Evolutionary conservation across 352 stramenopile species (phyloP).

Genomic region (Pythium grandisporangium): DNA sequence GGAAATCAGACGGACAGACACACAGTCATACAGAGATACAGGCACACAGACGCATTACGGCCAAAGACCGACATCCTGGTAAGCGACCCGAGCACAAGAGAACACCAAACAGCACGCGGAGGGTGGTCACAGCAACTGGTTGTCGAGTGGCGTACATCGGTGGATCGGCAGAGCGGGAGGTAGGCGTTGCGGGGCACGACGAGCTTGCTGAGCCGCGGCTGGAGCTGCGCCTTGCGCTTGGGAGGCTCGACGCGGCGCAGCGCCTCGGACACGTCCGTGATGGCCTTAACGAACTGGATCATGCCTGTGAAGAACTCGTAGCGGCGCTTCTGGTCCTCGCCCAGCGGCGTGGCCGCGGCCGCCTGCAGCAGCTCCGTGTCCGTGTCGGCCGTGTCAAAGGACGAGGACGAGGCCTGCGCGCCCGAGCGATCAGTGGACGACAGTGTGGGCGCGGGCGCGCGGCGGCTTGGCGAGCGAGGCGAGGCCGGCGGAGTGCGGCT

Average conservation of each 20-base stretch:
- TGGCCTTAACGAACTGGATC: constrained; percentile 75
- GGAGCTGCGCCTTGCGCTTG: constrained; percentile 53
- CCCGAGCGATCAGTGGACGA: too few species aligned
- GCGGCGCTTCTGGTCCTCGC: constrained; percentile 27
- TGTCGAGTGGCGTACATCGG: constrained; percentile 42
- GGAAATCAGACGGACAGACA: too few species aligned
- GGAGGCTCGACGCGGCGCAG: constrained; percentile 51
- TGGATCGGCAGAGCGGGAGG: constrained; percentile 74
- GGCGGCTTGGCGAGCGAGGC: too few species aligned
- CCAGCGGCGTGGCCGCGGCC: constrained; percentile 12
- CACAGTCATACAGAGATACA: too few species aligned
- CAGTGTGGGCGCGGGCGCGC: too few species aligned
- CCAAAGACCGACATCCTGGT: too few species aligned
- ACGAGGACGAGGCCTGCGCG: constrained; percentile 13
- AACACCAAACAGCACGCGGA: too few species aligned
- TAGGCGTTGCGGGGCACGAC: constrained; percentile 50
- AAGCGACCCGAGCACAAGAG: too few species aligned
- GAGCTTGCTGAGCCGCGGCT: constrained; percentile 36
- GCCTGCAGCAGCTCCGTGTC: constrained; percentile 11
- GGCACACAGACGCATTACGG: too few species aligned
- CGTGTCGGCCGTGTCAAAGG: constrained; percentile 6
- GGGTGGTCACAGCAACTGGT: too few species aligned
- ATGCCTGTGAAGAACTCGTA: constrained; percentile 79
- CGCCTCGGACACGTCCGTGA: constrained; percentile 72
- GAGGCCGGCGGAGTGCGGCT: too few species aligned